Conservation (phyloP, 352 stramenopile species). For the Phytophthora chlamydospora region DNA sequence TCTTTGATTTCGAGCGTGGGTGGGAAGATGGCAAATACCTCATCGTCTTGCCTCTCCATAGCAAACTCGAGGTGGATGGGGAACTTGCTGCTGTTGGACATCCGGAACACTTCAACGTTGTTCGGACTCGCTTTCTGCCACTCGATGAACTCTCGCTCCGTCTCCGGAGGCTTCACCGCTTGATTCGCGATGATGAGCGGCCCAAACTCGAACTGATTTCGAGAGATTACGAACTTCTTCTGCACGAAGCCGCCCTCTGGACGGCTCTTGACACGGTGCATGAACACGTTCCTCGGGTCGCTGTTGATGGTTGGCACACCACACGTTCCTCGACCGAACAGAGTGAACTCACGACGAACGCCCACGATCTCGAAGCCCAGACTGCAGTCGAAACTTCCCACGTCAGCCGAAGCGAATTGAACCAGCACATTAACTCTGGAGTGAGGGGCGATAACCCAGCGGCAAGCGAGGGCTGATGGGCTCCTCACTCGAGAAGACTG, state of each 20-base stretch:
- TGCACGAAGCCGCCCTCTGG: conserved; percentile 69
- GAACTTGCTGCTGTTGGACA: conserved; percentile 90
- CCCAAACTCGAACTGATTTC: conserved; percentile 93
- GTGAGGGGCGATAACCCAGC: conserved; percentile 85
- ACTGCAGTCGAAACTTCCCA: conserved; percentile 83
- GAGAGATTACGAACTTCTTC: conserved; percentile 93
- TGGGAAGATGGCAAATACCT: conserved; percentile 81
- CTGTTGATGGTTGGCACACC: conserved; percentile 92
- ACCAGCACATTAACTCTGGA: conserved; percentile 71
- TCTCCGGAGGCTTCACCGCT: conserved; percentile 33
- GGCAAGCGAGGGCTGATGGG: conserved; percentile 14
- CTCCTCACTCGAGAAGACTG: conserved; percentile 5
- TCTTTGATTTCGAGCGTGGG: conserved; percentile 74
- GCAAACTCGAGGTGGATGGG: conserved; percentile 71
- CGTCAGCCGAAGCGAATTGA: conserved; percentile 77
- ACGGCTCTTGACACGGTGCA: conserved; percentile 90
- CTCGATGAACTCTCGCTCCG: conserved; percentile 55
- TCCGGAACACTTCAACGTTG: conserved; percentile 91
- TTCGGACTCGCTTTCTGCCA: conserved; percentile 58
- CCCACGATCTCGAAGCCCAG: conserved; percentile 94
- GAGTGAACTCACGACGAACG: conserved; percentile 76
- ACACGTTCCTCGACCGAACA: conserved; percentile 85
- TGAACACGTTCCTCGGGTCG: conserved; percentile 95
- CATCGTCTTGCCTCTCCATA: conserved; percentile 34
- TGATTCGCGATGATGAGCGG: conserved; percentile 77